Conservation (phyloP, 108 stramenopile species). For the Nitzschia putrida region DNA sequence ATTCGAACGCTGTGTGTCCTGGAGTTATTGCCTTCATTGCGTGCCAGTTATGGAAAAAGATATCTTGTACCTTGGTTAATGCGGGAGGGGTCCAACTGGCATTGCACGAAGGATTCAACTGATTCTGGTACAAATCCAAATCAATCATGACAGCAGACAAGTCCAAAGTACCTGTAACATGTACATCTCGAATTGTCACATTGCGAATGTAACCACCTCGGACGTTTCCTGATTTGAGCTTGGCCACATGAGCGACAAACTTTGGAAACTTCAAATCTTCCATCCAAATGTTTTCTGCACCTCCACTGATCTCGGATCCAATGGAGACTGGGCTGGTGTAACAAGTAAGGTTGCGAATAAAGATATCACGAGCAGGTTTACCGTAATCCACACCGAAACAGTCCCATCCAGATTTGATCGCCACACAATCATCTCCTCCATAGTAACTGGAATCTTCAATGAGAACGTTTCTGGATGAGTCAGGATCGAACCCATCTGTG, state of each 20-base stretch:
- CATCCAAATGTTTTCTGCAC: constrained; percentile 29
- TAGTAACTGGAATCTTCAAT: constrained; percentile 36
- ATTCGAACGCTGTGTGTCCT: background rate
- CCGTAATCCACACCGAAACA: constrained; percentile 19
- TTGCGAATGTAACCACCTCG: constrained; percentile 19
- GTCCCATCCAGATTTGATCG: constrained; percentile 42
- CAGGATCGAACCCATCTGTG: constrained; percentile 49
- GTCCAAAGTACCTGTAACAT: background rate
- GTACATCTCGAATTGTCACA: constrained; percentile 4
- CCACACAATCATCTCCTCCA: constrained; percentile 50
- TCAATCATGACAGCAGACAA: constrained; percentile 2
- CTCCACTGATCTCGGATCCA: constrained; percentile 47
- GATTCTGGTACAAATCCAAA: background rate
- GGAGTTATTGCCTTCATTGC: background rate
- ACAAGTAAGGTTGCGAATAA: constrained; percentile 15
- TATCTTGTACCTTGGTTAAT: background rate
- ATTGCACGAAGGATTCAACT: constrained; percentile 9
- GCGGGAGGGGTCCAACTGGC: background rate
- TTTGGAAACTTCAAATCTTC: constrained; percentile 13
- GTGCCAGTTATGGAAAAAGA: constrained; percentile 5
- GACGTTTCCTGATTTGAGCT: constrained; percentile 6
- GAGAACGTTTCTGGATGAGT: constrained; percentile 40
- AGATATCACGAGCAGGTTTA: background rate
- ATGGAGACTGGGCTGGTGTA: constrained; percentile 14
- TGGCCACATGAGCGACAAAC: background rate